phyloP scores from a whole-genome alignment of 2,329 filamentous ascomycete species.

The Colletotrichum nymphaeae region DNA sequence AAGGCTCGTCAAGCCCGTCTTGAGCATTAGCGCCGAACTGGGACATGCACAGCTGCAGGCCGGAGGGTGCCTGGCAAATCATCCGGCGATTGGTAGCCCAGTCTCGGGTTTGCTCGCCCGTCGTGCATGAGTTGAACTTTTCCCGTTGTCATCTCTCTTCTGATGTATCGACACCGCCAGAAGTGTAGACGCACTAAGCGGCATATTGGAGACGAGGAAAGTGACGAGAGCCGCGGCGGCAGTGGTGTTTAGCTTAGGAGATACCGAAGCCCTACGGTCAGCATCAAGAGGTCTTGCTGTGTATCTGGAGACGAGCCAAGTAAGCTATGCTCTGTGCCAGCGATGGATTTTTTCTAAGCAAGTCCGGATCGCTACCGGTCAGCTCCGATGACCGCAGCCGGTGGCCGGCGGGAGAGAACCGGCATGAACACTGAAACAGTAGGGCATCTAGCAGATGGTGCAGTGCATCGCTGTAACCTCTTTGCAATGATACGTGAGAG shows the following conservation, averaged over 20 bases:
- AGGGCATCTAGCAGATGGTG: background rate
- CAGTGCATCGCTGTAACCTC: background rate
- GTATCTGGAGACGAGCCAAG: background rate
- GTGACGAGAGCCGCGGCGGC: background rate
- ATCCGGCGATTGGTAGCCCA: slow-evolving; percentile 20
- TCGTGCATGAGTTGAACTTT: slow-evolving; percentile 18
- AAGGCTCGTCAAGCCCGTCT: slow-evolving; percentile 26
- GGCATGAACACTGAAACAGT: background rate
- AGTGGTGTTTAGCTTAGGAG: background rate
- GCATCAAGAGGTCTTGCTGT: background rate
- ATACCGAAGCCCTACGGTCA: background rate
- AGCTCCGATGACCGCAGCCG: background rate
- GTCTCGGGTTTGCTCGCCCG: slow-evolving; percentile 33
- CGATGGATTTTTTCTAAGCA: background rate
- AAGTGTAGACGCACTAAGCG: slow-evolving; percentile 1
- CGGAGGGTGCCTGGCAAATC: slow-evolving; percentile 26
- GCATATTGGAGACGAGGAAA: background rate
- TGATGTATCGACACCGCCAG: background rate
- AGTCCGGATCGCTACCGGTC: background rate
- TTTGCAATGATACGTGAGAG: background rate
- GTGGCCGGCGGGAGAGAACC: background rate
- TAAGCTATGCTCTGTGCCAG: background rate
- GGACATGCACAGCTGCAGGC: slow-evolving; percentile 29
- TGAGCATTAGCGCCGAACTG: slow-evolving; percentile 20
- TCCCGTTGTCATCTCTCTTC: slow-evolving; percentile 1